Evolutionary conservation across 148 eudicot genomes (phyloP).

Genomic region (Rhododendron henanense): DNA sequence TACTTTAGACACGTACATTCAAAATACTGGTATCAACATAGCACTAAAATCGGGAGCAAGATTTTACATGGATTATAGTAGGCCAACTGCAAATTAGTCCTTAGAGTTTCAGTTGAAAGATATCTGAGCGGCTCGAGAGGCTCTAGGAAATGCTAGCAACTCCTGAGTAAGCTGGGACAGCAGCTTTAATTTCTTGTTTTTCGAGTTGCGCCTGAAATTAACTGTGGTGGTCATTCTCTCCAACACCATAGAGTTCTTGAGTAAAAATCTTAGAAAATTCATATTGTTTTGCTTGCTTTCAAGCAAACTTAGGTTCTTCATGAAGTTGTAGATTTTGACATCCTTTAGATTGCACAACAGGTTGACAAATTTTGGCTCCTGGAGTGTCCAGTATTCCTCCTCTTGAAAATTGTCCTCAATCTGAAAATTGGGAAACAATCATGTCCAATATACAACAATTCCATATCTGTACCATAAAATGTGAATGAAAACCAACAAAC

Average conservation of each 20-base stretch:
- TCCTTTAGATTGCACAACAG: slow-evolving; percentile 1
- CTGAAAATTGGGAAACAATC: neutral
- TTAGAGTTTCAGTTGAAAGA: neutral
- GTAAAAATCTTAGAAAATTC: slow-evolving; percentile 4
- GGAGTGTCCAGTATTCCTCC: neutral
- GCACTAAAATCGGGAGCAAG: neutral
- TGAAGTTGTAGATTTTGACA: slow-evolving; percentile 3
- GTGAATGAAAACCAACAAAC: neutral
- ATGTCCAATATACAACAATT: neutral
- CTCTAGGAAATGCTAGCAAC: neutral
- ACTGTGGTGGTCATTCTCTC: slow-evolving; percentile 9
- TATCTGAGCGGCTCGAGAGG: neutral
- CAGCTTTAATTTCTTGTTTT: neutral
- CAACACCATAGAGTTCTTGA: neutral
- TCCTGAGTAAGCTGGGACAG: neutral
- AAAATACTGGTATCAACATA: neutral
- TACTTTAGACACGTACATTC: neutral
- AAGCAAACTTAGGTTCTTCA: neutral
- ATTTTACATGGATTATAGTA: neutral
- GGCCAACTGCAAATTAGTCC: neutral
- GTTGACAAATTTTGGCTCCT: neutral
- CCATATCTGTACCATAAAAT: neutral
- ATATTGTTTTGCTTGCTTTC: neutral
- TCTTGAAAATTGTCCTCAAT: neutral
- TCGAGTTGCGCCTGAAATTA: neutral